Evolutionary conservation across 78 protist species (phyloP), one percentile per base, ranked within the genome.

Genomic region (slime mould (Dictyostelium discoideum)): DNA sequence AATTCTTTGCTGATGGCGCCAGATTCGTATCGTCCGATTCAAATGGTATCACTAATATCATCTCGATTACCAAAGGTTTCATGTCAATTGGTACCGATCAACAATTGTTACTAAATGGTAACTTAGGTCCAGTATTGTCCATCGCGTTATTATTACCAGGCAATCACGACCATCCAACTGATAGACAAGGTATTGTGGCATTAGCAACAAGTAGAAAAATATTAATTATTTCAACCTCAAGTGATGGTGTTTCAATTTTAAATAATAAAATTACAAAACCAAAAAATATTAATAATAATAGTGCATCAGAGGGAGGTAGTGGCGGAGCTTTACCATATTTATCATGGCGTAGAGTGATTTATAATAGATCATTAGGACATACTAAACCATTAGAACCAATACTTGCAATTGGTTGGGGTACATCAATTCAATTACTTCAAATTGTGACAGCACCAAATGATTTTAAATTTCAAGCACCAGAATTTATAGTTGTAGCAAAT

Each of bases 391-490:
- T 90, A 20, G 95, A 90, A 22, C 95, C 95, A 20, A 90, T 90
- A 14, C 48, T 90, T 3, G 95, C 95, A 3, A 90, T 90, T 82
- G 95, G 95, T n/a, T 90, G 95, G 95, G 95, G 95, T 7, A 67
- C 81, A 20, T 37, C 74, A 18, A 82, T 90, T 14, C 95, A 90
- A 39, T n/a, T 90, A 10, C 73, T 90, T 20, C 95, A 90, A 72
- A 90, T 90, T 39, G 87, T 90, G 6, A 50, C 84, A 1, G 76
- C 74, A 42, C 95, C 95, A 14, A 80, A 69, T 22, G 95, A 90
- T 48, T 16, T 73, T 2, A 90, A 90, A 32, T 82, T 90, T 26
- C 18, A 18, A 32, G 32, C 29, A n/a, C 95, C 95, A 26, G 95
- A 90, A 46, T 90, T 90, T 54, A 82, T 90, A 3, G 85, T 90